Evolutionary conservation across 2,329 filamentous ascomycete species (phyloP).

Genomic region (Epichloe uncinata): DNA sequence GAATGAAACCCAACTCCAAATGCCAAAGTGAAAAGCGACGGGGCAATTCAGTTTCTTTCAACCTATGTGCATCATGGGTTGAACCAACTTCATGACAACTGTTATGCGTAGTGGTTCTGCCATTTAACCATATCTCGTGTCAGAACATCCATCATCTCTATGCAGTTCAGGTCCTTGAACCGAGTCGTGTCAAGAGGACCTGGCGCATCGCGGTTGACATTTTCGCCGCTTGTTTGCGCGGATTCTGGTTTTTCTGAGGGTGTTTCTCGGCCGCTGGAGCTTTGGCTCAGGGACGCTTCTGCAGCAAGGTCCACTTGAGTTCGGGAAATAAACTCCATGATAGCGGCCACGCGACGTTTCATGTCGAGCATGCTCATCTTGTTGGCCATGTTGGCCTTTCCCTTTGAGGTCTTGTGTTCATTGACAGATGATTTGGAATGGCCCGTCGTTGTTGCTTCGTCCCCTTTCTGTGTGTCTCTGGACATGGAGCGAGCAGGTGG

Average conservation of each 20-base stretch:
- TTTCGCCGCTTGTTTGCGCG: constrained; percentile 22
- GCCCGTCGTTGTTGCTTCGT: constrained; percentile 18
- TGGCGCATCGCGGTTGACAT: constrained; percentile 13
- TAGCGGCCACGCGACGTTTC: constrained; percentile 68
- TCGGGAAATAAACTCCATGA: constrained; percentile 80
- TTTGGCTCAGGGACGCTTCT: constrained; percentile 35
- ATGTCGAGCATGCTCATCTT: constrained; percentile 81
- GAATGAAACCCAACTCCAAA: not conserved
- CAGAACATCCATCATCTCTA: constrained; percentile 85
- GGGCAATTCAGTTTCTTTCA: not conserved
- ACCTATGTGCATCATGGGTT: not conserved
- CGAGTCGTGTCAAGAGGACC: constrained; percentile 26
- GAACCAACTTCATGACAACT: not conserved
- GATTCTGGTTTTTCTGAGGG: constrained; percentile 22
- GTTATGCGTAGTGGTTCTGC: constrained; percentile 56
- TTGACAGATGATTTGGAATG: constrained; percentile 23
- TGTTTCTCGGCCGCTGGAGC: constrained; percentile 19
- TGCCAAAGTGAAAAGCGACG: not conserved
- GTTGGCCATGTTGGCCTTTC: constrained; percentile 38
- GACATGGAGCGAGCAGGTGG: constrained; percentile 43
- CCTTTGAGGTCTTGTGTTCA: constrained; percentile 41
- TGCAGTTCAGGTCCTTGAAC: constrained; percentile 63
- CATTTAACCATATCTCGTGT: constrained; percentile 71
- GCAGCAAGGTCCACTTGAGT: constrained; percentile 79
- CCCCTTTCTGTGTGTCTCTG: constrained; percentile 30